Evolutionary conservation across 2,329 filamentous ascomycete genomes (phyloP).

Genomic region (Alternaria postmessia): DNA sequence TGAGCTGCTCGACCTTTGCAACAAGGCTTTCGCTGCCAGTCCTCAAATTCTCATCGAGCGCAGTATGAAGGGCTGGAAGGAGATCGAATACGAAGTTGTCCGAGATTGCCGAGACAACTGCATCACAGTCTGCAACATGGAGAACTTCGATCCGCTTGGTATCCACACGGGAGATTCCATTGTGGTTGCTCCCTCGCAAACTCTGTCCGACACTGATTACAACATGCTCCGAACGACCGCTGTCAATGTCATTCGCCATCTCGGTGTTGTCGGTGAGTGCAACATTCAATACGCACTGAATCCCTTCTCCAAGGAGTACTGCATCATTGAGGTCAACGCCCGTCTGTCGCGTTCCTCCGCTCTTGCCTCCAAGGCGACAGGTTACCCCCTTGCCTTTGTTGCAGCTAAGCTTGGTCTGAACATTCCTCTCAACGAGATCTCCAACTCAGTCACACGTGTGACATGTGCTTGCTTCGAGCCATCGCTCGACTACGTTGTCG

Average conservation of each 20-base stretch:
- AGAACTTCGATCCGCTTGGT: constrained; percentile 98
- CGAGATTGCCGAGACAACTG: constrained; percentile 96
- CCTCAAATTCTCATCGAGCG: constrained; percentile 96
- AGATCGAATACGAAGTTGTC: constrained; percentile 98
- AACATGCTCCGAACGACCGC: constrained; percentile 98
- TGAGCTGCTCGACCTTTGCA: constrained; percentile 86
- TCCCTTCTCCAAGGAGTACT: constrained; percentile 94
- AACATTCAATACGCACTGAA: constrained; percentile 99
- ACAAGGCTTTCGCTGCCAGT: constrained; percentile 92
- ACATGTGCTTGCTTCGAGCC: constrained; percentile 99
- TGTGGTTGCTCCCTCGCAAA: constrained; percentile 96
- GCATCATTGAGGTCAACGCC: constrained; percentile 99
- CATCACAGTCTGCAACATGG: constrained; percentile 99
- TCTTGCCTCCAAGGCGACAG: constrained; percentile 94
- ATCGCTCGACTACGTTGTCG: constrained; percentile 95
- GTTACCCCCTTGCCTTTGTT: constrained; percentile 94
- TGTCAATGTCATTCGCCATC: constrained; percentile 94
- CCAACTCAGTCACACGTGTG: constrained; percentile 92
- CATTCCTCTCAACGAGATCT: constrained; percentile 95
- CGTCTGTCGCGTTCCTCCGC: constrained; percentile 95
- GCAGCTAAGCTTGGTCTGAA: constrained; percentile 95
- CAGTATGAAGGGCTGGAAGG: constrained; percentile 99
- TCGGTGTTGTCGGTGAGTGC: constrained; percentile 97
- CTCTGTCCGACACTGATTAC: constrained; percentile 96
- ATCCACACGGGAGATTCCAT: constrained; percentile 99